These are phyloP conservation scores for Fusarium pseudocircinatum DNA, from an alignment of 2,329 filamentous ascomycete species.

Conservation along the genomic window DNA sequence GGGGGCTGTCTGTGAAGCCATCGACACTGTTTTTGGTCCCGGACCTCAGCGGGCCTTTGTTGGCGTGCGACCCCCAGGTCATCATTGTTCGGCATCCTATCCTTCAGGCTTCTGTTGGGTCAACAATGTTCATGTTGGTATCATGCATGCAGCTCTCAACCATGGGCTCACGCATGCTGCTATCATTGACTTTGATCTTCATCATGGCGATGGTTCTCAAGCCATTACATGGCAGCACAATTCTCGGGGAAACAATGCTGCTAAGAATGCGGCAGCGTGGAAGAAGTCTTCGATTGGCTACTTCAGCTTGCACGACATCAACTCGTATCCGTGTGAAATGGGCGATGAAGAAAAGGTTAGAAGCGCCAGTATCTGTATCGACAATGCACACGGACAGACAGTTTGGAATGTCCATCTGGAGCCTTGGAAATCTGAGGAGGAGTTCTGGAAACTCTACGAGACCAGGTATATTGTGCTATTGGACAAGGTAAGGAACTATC, in stretches of 20 bases:
- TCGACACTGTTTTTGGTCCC: constrained; percentile 80
- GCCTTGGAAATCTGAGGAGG: constrained; percentile 80
- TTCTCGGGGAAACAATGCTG: constrained; percentile 66
- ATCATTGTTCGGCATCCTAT: constrained; percentile 89
- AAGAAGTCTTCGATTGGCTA: constrained; percentile 93
- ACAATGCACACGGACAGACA: constrained; percentile 91
- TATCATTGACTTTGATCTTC: constrained; percentile 91
- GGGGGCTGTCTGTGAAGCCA: constrained; percentile 91
- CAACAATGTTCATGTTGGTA: constrained; percentile 97
- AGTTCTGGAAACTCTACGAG: constrained; percentile 92
- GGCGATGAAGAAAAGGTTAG: constrained; percentile 95
- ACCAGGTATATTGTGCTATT: constrained; percentile 79
- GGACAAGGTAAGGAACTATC: constrained; percentile 81
- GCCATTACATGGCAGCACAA: constrained; percentile 94
- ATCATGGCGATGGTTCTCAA: constrained; percentile 96
- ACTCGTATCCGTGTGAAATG: constrained; percentile 94
- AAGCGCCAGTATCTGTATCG: constrained; percentile 92
- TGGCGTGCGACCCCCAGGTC: constrained; percentile 89
- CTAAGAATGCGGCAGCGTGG: constrained; percentile 77
- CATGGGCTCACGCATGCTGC: constrained; percentile 93
- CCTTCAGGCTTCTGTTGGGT: constrained; percentile 99
- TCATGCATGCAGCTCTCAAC: constrained; percentile 85
- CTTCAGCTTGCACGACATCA: constrained; percentile 97
- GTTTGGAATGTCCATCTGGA: constrained; percentile 97
- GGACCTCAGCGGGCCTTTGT: constrained; percentile 85